Evolutionary conservation across 2,329 filamentous ascomycete genomes (phyloP).

Genomic region (Incumbomyces lentus): DNA sequence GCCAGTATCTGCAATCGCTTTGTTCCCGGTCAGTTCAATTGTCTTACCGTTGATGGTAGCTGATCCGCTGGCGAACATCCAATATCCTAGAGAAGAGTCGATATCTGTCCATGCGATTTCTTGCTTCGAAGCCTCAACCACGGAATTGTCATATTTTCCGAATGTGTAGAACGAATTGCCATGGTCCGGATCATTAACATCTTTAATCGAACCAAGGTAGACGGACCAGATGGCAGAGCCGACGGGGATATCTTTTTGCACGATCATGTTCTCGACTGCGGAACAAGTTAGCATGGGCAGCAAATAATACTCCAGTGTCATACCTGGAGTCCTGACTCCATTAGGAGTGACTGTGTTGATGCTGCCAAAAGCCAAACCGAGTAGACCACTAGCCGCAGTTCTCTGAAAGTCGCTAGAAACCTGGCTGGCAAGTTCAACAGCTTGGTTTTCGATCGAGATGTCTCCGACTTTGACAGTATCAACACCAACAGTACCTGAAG

Average conservation of each 20-base stretch:
- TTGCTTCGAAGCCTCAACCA: slow-evolving; percentile 43
- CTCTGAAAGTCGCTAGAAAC: slow-evolving; percentile 49
- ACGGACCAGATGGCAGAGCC: slow-evolving; percentile 52
- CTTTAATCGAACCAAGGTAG: slow-evolving; percentile 49
- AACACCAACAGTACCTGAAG: slow-evolving; percentile 54
- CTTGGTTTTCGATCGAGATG: slow-evolving; percentile 50
- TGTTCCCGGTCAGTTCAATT: slow-evolving; percentile 45
- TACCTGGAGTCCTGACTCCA: slow-evolving; percentile 45
- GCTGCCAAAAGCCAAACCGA: slow-evolving; percentile 45
- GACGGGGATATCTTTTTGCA: slow-evolving; percentile 43
- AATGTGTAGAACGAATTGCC: slow-evolving; percentile 60
- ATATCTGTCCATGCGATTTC: slow-evolving; percentile 51
- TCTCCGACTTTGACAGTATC: slow-evolving; percentile 55
- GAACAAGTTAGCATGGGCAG: not conserved
- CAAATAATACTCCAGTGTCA: not conserved
- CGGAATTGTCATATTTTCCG: slow-evolving; percentile 58
- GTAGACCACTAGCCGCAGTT: slow-evolving; percentile 51
- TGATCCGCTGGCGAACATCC: slow-evolving; percentile 52
- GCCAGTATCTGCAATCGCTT: slow-evolving; percentile 61
- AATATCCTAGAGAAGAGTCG: slow-evolving; percentile 57
- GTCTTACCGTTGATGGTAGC: slow-evolving; percentile 48
- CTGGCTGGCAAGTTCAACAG: slow-evolving; percentile 52
- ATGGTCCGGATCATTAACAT: slow-evolving; percentile 33
- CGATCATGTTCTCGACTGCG: slow-evolving; percentile 40
- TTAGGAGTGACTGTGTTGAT: slow-evolving; percentile 54